Percentiles rank a stretch among this genome's conserved stretches.
Conservation (phyloP, 331 rosid genomes). For the Ulmus americana region DNA sequence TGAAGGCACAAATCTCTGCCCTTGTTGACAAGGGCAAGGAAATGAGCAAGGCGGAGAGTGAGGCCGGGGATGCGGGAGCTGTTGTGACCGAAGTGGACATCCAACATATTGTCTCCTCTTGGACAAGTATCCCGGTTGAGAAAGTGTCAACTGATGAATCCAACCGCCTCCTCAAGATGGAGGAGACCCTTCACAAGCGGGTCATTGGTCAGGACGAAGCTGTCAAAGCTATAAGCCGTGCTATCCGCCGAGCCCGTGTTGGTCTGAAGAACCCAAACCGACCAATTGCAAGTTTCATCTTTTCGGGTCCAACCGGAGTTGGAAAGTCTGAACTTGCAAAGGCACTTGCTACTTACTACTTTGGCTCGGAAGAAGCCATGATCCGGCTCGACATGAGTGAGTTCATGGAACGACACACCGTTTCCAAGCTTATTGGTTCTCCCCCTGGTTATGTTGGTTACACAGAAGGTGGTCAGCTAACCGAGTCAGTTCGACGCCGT, state of each 20-base stretch:
- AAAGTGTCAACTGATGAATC: conserved; percentile 92
- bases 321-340: conserved; percentile 94
- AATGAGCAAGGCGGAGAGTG: conserved; percentile 93
- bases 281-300: conserved; percentile 92
- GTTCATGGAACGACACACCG: conserved; percentile 93
- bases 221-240: conserved; percentile 86
- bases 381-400: conserved; percentile 97
- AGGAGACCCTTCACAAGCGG: conserved; percentile 78
- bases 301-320: conserved; percentile 94
- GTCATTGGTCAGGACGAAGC: conserved; percentile 94
- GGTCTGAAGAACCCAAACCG: conserved; percentile 91
- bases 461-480: conserved; percentile 92
- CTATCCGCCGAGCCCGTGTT: conserved; percentile 90
- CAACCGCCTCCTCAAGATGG: conserved; percentile 97
- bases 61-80: conserved; percentile 84
- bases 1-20: conserved; percentile 71
- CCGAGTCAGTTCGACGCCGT: conserved; percentile 94
- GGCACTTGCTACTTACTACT: conserved; percentile 82
- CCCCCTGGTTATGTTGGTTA: conserved; percentile 98
- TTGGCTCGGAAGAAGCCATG: conserved; percentile 96
- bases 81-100: conserved; percentile 82
- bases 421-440: conserved; percentile 88
- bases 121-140: conserved; percentile 98
- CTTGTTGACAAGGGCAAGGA: conserved; percentile 86
- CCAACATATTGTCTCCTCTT: conserved; percentile 76